A percentile compares a stretch with the other conserved stretches of the same genome.
phyloP scores from a whole-genome alignment of 169 alveolate genomes.

The Cryptosporidium parvum region DNA sequence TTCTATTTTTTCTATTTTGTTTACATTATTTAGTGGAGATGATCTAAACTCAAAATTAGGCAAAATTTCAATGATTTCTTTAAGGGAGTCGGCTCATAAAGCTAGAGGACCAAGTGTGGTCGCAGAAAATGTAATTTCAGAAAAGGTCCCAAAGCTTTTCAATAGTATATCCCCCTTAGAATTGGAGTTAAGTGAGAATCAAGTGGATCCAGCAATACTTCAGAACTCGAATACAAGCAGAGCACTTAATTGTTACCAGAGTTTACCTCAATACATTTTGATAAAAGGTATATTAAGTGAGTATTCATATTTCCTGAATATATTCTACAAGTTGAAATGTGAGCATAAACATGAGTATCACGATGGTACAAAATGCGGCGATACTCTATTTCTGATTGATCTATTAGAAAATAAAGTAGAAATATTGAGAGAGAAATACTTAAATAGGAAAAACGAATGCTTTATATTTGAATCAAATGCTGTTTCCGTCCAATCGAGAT shows the following conservation, averaged over 20 bases:
- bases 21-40: background rate
- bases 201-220: background rate
- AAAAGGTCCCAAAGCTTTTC: conserved; percentile 27
- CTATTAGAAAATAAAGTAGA: conserved; percentile 28
- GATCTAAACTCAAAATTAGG: background rate
- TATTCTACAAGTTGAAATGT: conserved; percentile 29
- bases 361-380: conserved; percentile 65
- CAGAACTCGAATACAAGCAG: conserved; percentile 53
- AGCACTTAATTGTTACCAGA: conserved; percentile 45
- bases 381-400: conserved; percentile 29
- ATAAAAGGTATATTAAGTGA: conserved; percentile 36
- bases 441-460: conserved; percentile 31
- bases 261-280: conserved; percentile 22
- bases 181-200: background rate
- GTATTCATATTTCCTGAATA: conserved; percentile 19
- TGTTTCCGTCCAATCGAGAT: conserved; percentile 48
- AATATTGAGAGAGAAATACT: conserved; percentile 10
- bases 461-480: conserved; percentile 26
- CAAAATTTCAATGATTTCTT: conserved; percentile 5
- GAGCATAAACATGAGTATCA: conserved; percentile 45
- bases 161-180: conserved; percentile 13
- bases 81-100: background rate
- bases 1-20: background rate
- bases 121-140: background rate
- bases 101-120: background rate